Conservation (phyloP, 2,329 filamentous ascomycete genomes). For the Dactylellina sp. region DNA sequence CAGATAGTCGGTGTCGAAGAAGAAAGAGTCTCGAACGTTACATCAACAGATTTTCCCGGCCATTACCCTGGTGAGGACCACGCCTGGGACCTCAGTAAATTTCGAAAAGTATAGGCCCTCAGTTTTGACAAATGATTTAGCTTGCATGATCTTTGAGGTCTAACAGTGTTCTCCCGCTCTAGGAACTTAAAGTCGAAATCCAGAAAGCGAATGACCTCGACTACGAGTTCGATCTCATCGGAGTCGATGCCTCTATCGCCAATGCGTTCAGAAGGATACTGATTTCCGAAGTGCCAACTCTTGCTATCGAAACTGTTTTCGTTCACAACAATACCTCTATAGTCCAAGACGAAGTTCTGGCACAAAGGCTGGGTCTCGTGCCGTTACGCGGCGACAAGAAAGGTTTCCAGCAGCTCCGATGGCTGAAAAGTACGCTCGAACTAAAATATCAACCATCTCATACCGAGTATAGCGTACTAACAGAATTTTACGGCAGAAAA, state of each 20-base stretch:
- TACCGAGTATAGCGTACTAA: not conserved
- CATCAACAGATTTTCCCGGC: conserved; percentile 90
- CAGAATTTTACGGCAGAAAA: conserved; percentile 20
- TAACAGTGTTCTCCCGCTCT: conserved; percentile 31
- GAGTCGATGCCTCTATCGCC: conserved; percentile 89
- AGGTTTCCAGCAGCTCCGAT: conserved; percentile 72
- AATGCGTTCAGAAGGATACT: conserved; percentile 98
- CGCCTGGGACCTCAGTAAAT: conserved; percentile 79
- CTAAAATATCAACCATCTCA: not conserved
- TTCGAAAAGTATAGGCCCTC: conserved; percentile 67
- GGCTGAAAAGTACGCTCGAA: conserved; percentile 57
- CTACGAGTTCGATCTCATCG: conserved; percentile 88
- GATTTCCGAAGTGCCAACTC: conserved; percentile 90
- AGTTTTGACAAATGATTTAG: not conserved
- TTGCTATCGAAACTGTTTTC: conserved; percentile 94
- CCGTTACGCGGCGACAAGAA: conserved; percentile 84
- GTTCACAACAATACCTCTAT: conserved; percentile 97
- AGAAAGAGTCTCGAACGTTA: conserved; percentile 89
- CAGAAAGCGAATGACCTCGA: conserved; percentile 83
- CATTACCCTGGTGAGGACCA: conserved; percentile 91
- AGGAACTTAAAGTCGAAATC: conserved; percentile 80
- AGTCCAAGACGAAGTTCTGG: conserved; percentile 96
- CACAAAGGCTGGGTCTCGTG: conserved; percentile 88
- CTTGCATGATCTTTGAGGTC: conserved; percentile 5
- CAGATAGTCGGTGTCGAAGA: conserved; percentile 87